Percentiles rank a stretch among this genome's conserved stretches.
These are phyloP conservation scores for Carex myosuroides DNA, from an alignment of 176 grass and related monocot species.

Conservation along the genomic window DNA sequence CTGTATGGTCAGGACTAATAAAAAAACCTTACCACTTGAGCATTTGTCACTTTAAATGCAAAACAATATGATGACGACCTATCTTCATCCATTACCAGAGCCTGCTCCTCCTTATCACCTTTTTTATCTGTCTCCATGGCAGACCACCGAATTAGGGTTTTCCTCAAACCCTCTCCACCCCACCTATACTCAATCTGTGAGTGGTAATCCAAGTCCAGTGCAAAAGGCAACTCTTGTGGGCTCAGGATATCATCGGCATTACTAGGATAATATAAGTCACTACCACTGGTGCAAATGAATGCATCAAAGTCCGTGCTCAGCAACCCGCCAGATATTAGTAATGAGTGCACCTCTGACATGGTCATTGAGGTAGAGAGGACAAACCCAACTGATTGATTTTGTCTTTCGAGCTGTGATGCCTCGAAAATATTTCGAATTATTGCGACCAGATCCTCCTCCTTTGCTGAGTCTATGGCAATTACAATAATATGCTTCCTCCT, in stretches of 20 bases:
- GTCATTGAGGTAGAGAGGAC: slow-evolving; percentile 31
- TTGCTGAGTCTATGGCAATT: slow-evolving; percentile 46
- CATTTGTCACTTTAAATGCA: slow-evolving; percentile 74
- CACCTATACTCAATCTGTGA: slow-evolving; percentile 93
- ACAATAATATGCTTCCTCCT: slow-evolving; percentile 47
- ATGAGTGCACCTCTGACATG: slow-evolving; percentile 49
- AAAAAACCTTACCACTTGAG: slow-evolving; percentile 59
- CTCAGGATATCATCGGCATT: slow-evolving; percentile 44
- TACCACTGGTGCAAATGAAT: slow-evolving; percentile 84
- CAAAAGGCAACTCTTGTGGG: slow-evolving; percentile 45
- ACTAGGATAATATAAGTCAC: slow-evolving; percentile 85
- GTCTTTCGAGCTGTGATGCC: slow-evolving; percentile 19
- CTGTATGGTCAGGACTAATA: not conserved
- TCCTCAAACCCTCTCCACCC: slow-evolving; percentile 92
- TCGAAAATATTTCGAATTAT: slow-evolving; percentile 39
- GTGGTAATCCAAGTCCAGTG: slow-evolving; percentile 74
- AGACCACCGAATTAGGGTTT: slow-evolving; percentile 80
- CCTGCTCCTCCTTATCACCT: slow-evolving; percentile 52
- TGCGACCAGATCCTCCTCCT: slow-evolving; percentile 20
- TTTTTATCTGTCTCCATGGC: slow-evolving; percentile 51
- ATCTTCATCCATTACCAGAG: slow-evolving; percentile 77
- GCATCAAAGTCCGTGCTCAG: slow-evolving; percentile 77
- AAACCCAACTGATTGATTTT: slow-evolving; percentile 34
- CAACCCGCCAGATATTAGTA: slow-evolving; percentile 58
- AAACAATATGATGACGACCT: slow-evolving; percentile 70